Evolutionary conservation across 768 basidiomycete genomes (phyloP).

Genomic region (Psilocybe azurescens): DNA sequence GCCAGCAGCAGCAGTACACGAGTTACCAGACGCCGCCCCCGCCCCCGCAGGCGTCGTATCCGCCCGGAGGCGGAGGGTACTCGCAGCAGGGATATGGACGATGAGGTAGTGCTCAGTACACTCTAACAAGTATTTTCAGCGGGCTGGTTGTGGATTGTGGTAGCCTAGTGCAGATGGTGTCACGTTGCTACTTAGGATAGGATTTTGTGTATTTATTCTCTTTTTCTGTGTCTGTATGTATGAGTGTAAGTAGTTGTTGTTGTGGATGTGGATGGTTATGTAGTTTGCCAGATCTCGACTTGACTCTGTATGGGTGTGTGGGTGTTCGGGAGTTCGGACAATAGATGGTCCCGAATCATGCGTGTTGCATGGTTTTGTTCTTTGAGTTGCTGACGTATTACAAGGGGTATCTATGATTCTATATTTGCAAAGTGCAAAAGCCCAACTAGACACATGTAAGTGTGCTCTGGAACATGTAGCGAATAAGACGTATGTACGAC

Average conservation of each 20-base stretch:
- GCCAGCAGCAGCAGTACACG: slow-evolving; percentile 24
- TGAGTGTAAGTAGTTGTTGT: too few species aligned
- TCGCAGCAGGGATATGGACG: slow-evolving; percentile 30
- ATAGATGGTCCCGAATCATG: too few species aligned
- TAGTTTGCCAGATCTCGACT: too few species aligned
- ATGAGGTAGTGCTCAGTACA: not conserved
- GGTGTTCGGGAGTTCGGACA: too few species aligned
- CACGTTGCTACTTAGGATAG: too few species aligned
- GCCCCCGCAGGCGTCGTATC: slow-evolving; percentile 16
- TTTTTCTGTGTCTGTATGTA: not conserved
- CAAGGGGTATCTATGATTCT: slow-evolving; percentile 4
- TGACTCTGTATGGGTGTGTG: too few species aligned
- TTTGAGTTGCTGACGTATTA: too few species aligned
- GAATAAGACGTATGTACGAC: not conserved
- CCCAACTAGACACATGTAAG: not conserved
- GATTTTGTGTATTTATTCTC: not conserved
- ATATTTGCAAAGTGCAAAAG: not conserved
- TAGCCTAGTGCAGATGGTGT: not conserved
- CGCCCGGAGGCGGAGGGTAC: slow-evolving; percentile 23
- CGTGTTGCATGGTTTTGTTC: too few species aligned
- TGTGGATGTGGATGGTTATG: too few species aligned
- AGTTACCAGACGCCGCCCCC: slow-evolving; percentile 26
- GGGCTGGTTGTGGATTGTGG: too few species aligned
- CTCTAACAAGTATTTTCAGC: too few species aligned
- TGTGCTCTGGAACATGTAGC: not conserved